These are phyloP conservation scores for Neocatenulostroma microsporum DNA, from an alignment of 2,329 filamentous ascomycete genomes.

Conservation along the genomic window DNA sequence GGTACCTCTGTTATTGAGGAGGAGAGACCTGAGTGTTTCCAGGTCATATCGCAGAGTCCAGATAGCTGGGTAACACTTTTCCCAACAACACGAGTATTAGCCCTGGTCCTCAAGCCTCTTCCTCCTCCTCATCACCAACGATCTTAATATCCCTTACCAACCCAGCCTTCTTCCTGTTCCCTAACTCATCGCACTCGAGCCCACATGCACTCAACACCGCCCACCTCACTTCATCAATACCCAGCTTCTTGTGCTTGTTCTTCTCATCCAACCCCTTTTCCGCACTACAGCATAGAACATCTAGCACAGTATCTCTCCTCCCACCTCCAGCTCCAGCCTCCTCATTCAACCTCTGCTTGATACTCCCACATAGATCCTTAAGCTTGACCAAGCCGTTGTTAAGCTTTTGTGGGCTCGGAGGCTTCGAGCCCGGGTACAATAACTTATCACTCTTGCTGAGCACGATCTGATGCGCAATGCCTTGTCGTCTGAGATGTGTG, in stretches of 20 bases:
- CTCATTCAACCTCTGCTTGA: slow-evolving; percentile 38
- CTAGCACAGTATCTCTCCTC: slow-evolving; percentile 45
- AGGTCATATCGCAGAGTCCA: no score
- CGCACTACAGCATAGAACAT: slow-evolving; percentile 53
- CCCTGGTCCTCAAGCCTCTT: no score
- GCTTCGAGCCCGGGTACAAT: slow-evolving; percentile 29
- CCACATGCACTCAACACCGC: slow-evolving; percentile 56
- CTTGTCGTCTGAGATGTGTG: slow-evolving; percentile 45
- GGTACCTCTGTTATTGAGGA: no score
- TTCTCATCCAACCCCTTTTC: slow-evolving; percentile 41
- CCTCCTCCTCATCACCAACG: slow-evolving; percentile 2
- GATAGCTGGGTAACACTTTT: no score
- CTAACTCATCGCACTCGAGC: slow-evolving; percentile 37
- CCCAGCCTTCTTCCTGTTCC: slow-evolving; percentile 10
- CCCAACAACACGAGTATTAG: no score
- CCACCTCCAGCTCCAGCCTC: slow-evolving; percentile 25
- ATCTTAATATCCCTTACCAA: slow-evolving; percentile 8
- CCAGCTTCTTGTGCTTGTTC: slow-evolving; percentile 48
- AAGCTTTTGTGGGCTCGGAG: slow-evolving; percentile 17
- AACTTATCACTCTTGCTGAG: slow-evolving; percentile 58
- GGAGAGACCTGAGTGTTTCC: no score
- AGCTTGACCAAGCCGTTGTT: slow-evolving; percentile 28
- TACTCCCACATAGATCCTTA: slow-evolving; percentile 31
- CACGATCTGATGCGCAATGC: slow-evolving; percentile 57
- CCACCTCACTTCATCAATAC: slow-evolving; percentile 56